Conservation (phyloP, 1,284 basidiomycete species). For the Paramarasmius palmivorus region DNA sequence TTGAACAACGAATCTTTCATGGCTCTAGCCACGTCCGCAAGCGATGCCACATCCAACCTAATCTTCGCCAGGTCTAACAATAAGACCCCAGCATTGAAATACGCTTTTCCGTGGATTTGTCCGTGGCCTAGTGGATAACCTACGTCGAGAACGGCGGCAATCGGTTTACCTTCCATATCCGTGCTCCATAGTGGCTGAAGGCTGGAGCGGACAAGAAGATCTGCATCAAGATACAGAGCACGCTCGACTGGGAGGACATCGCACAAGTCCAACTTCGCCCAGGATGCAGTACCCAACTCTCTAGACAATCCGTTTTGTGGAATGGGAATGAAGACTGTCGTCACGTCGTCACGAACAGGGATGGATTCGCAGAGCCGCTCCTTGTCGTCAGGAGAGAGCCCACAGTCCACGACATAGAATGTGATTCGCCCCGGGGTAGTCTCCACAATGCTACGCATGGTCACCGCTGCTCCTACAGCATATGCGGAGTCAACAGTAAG, state of each 20-base stretch:
- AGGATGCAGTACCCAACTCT: slow-evolving; percentile 32
- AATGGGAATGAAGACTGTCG: slow-evolving; percentile 44
- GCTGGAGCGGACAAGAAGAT: slow-evolving; percentile 46
- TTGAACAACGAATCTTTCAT: slow-evolving; percentile 32
- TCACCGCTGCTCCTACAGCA: slow-evolving; percentile 49
- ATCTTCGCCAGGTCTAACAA: slow-evolving; percentile 47
- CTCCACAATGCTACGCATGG: slow-evolving; percentile 42
- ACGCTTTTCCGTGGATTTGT: slow-evolving; percentile 29
- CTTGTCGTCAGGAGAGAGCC: slow-evolving; percentile 37
- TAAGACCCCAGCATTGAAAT: slow-evolving; percentile 61
- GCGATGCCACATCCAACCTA: slow-evolving; percentile 25
- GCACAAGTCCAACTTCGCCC: slow-evolving; percentile 55
- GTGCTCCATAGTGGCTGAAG: slow-evolving; percentile 45
- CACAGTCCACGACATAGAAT: slow-evolving; percentile 52
- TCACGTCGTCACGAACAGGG: slow-evolving; percentile 16
- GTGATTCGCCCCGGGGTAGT: slow-evolving; percentile 40
- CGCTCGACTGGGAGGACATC: slow-evolving; percentile 47
- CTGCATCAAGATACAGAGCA: slow-evolving; percentile 54
- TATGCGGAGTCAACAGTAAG: slow-evolving; percentile 44
- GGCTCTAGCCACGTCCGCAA: slow-evolving; percentile 26
- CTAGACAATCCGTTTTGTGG: slow-evolving; percentile 33
- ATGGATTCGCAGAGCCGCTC: slow-evolving; percentile 34
- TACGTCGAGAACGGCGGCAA: slow-evolving; percentile 52
- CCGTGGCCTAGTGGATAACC: slow-evolving; percentile 50
- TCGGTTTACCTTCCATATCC: slow-evolving; percentile 37